Evolutionary conservation across 352 stramenopile species (phyloP), one percentile per base, ranked within the genome.

Genomic region (Halophytophthora polymorphica): DNA sequence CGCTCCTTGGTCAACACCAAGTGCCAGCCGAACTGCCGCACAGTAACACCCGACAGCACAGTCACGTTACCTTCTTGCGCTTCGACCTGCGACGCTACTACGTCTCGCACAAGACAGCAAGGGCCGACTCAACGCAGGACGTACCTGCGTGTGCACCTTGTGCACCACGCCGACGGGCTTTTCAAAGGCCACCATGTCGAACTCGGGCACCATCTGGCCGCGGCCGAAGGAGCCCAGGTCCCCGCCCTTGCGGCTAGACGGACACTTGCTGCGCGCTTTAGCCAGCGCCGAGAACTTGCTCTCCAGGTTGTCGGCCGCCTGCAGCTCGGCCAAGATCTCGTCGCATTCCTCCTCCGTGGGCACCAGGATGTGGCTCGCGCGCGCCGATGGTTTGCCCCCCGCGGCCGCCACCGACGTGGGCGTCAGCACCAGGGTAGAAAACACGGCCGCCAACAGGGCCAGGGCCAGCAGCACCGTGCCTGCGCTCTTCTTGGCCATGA

Each of bases 161-260:
- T 90, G 75, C 34, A 89, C 75, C 7, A 74, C 61, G 42, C 75
- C 73, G 37, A 87, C 69, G 13, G 61, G 45, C 44, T 77, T 67
- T 41, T 93, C 71, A 47, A 93, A 90, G 28, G 87, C 79, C n/a
- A 93, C 76, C 45, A 67, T 50, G 67, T 93, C 79, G 41, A 90
- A 90, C 65, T 86, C 77, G 2, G 58, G 50, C 47, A 90, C 77
- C 82, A 90, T 93, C 35, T 85, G 72, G 13, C 77, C 80, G 15
- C 77, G 77, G 3, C 73, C 66, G 45, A 93, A 93, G 6, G 52
- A 77, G 28, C 82, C 82, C 13, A 93, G 53, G 36, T 85, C 75
- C 0, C 82, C 82, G 19, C 79, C 79, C 22, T 77, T 84, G 25
- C 67, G 58, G 25, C 64, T 53, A 21, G 79, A 90, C 22, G 82